Evolutionary conservation across 352 stramenopile genomes (phyloP).

Genomic region (Pythium coloratum): DNA sequence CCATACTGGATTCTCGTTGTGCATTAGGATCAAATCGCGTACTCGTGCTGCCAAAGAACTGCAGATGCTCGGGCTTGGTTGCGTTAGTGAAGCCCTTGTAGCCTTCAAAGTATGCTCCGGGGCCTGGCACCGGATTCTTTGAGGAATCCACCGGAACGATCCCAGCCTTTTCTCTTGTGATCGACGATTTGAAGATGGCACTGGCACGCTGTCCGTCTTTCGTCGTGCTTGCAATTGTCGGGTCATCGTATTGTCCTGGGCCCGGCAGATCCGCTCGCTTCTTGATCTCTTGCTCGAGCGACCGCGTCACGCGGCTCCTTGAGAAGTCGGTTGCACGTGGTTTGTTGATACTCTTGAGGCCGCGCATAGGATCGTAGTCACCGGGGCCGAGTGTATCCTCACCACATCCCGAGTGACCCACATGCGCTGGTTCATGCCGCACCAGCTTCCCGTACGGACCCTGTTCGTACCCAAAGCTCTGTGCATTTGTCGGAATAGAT

Average conservation of each 20-base stretch:
- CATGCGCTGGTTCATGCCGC: slow-evolving; percentile 55
- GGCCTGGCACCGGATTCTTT: slow-evolving; percentile 56
- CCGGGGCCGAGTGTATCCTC: slow-evolving; percentile 66
- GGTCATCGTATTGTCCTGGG: slow-evolving; percentile 60
- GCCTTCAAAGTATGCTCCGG: slow-evolving; percentile 56
- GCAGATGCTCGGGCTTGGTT: slow-evolving; percentile 66
- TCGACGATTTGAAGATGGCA: slow-evolving; percentile 70
- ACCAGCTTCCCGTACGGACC: slow-evolving; percentile 70
- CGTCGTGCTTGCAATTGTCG: slow-evolving; percentile 17
- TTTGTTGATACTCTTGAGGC: slow-evolving; percentile 70
- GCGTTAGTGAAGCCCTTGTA: slow-evolving; percentile 44
- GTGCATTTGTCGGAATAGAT: slow-evolving; percentile 66
- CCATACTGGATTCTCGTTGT: slow-evolving; percentile 7
- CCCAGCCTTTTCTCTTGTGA: slow-evolving; percentile 51
- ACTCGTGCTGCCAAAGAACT: slow-evolving; percentile 83
- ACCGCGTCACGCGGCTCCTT: slow-evolving; percentile 56
- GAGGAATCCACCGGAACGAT: slow-evolving; percentile 14
- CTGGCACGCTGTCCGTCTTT: slow-evolving; percentile 55
- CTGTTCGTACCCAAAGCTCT: slow-evolving; percentile 84
- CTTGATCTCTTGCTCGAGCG: slow-evolving; percentile 65
- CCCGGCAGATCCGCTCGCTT: slow-evolving; percentile 52
- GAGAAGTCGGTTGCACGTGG: slow-evolving; percentile 67
- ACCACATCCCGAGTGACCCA: slow-evolving; percentile 53
- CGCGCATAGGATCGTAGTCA: slow-evolving; percentile 70
- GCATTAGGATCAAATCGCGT: slow-evolving; percentile 49